Conservation (phyloP, 495 filamentous ascomycete genomes). For the Lepraria neglecta region DNA sequence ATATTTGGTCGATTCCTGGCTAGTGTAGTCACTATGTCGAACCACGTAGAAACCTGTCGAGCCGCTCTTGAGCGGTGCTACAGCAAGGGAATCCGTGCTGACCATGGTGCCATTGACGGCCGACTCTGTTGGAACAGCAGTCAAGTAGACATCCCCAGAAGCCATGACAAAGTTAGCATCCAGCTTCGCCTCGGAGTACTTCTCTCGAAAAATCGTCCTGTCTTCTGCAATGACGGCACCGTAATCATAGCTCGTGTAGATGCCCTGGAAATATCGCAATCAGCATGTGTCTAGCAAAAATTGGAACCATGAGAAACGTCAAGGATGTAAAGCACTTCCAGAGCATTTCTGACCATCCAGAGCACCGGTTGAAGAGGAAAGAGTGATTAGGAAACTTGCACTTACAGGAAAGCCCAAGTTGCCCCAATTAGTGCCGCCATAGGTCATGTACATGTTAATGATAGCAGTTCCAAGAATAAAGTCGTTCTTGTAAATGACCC, state of each 20-base stretch:
- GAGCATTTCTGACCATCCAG: too few species aligned
- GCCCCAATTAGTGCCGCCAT: conserved; percentile 80
- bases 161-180: conserved; percentile 65
- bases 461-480: conserved; percentile 56
- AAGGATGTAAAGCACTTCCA: too few species aligned
- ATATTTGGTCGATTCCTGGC: conserved; percentile 50
- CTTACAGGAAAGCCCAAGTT: conserved; percentile 8
- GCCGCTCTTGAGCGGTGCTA: conserved; percentile 54
- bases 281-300: too few species aligned
- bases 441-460: conserved; percentile 66
- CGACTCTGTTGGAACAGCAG: conserved; percentile 42
- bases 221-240: conserved; percentile 62
- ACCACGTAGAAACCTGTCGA: conserved; percentile 58
- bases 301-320: too few species aligned
- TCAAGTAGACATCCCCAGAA: conserved; percentile 56
- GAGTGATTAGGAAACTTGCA: too few species aligned
- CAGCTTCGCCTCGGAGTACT: conserved; percentile 74
- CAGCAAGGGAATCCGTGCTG: conserved; percentile 43
- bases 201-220: conserved; percentile 59
- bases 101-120: conserved; percentile 47
- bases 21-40: conserved; percentile 57
- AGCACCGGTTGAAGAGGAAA: too few species aligned
- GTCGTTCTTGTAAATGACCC: conserved; percentile 78
- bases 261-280: conserved; percentile 45
- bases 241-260: conserved; percentile 73